phyloP scores from a whole-genome alignment of 2,329 filamentous ascomycete genomes.

The Fusarium liriodendri region DNA sequence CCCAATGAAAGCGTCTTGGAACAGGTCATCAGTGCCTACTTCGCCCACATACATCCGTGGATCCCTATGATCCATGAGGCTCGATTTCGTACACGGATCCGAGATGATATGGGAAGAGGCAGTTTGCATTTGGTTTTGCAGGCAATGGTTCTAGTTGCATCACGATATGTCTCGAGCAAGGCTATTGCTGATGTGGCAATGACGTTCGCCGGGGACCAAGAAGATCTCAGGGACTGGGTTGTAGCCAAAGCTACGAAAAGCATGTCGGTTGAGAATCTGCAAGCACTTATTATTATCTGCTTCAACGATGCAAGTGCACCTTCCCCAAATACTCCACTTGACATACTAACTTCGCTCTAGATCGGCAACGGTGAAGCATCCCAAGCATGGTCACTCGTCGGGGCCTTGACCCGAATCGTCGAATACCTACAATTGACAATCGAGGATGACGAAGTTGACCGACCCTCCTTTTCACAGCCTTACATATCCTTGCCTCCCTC shows the following conservation, averaged over 20 bases:
- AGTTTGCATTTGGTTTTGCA: slow-evolving; percentile 48
- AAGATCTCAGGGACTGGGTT: slow-evolving; percentile 13
- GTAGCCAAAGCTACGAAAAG: slow-evolving; percentile 45
- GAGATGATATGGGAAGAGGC: slow-evolving; percentile 30
- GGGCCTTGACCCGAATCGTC: slow-evolving; percentile 43
- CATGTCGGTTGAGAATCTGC: slow-evolving; percentile 50
- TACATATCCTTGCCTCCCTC: slow-evolving; percentile 44
- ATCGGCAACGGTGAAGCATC: slow-evolving; percentile 43
- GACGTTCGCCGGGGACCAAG: background rate
- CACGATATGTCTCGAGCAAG: slow-evolving; percentile 40
- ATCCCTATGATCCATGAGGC: slow-evolving; percentile 52
- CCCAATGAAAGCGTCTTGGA: slow-evolving; percentile 26
- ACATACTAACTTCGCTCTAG: slow-evolving; percentile 20
- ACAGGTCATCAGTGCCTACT: slow-evolving; percentile 48
- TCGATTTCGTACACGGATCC: slow-evolving; percentile 42
- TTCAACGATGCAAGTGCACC: slow-evolving; percentile 48
- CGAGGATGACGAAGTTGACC: slow-evolving; percentile 44
- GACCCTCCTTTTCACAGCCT: slow-evolving; percentile 40
- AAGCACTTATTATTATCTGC: slow-evolving; percentile 51
- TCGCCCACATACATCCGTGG: slow-evolving; percentile 52
- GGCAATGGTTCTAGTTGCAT: slow-evolving; percentile 46
- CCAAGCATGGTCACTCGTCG: slow-evolving; percentile 44
- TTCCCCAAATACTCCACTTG: too few species aligned
- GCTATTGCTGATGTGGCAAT: slow-evolving; percentile 19
- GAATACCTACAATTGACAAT: slow-evolving; percentile 46